These are phyloP conservation scores for Chytriomyces sp. DNA, from an alignment of 192 early-diverging fungal genomes.

Conservation along the genomic window DNA sequence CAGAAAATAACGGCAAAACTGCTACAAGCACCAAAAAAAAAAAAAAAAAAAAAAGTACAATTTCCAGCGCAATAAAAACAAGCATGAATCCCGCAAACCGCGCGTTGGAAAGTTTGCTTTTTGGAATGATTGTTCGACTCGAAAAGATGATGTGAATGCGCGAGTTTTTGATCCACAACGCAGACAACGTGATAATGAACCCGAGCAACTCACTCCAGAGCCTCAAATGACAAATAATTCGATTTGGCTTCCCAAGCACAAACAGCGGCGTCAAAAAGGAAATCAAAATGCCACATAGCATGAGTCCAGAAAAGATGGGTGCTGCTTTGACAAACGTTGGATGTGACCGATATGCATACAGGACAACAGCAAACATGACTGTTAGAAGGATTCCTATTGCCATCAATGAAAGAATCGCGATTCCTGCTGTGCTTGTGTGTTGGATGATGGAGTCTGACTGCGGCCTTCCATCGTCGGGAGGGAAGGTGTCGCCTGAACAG, in stretches of 20 bases:
- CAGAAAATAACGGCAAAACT: neutral
- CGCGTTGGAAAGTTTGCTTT: conserved; percentile 4
- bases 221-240: neutral
- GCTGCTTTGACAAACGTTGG: conserved; percentile 11
- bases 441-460: neutral
- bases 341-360: neutral
- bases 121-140: conserved; percentile 29
- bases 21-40: no score
- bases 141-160: conserved; percentile 28
- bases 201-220: conserved; percentile 9
- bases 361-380: neutral
- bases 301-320: conserved; percentile 17
- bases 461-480: conserved; percentile 12
- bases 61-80: neutral
- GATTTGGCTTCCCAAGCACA: neutral
- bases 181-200: conserved; percentile 1
- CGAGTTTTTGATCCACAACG: conserved; percentile 14
- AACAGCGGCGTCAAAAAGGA: neutral
- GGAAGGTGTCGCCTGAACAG: neutral
- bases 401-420: neutral
- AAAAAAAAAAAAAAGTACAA: neutral
- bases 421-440: neutral
- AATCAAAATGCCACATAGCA: neutral
- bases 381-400: neutral
- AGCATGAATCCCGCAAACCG: conserved; percentile 13